Evolutionary conservation across 1,139 yeast genomes (phyloP), one percentile per base, ranked within the genome.

Genomic region (Petasospora rhodanensis): DNA sequence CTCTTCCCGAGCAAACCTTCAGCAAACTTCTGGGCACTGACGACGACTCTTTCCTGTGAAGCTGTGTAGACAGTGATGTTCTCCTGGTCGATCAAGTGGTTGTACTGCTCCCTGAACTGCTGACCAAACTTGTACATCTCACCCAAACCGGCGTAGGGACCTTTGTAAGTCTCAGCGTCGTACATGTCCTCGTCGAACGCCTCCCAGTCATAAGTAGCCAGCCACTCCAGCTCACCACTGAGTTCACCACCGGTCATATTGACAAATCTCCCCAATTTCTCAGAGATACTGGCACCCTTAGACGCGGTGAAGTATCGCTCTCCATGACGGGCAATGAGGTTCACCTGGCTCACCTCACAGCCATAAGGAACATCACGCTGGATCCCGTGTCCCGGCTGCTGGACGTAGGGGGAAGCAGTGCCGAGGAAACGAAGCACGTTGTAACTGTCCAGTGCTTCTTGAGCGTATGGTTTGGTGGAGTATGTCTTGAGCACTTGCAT

Each of bases 261-360:
- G 23, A 32, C 29, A 8, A 45, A 12, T 14, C 42, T 27, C 7
- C 13, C 30, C 4, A 45, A n/a, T 1, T 18, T 13, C 14, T 28
- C 26, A 4, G 31, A 28, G 3, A 40, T 29, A 7, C 17, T 23
- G 3, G 14, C 14, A 7, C 48, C 50, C 22, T 31, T 33, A n/a
- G 43, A 29, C 11, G 46, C 45, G 2, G 65, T 55, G 14, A 75
- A 72, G 49, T 58, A 71, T 40, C 77, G 54, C 38, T 70, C 75
- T 13, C 76, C 77, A 42, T 71, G 77, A 51, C 77, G 63, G 20
- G 67, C 59, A 30, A 65, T 40, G 40, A 67, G 54, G 38, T 68
- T 74, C 12, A 68, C 72, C 45, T 68, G 76, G 33, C 64, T 62
- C 31, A 69, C 45, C 7, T 57, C 51, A 46, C 76, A 70, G 28